These are phyloP conservation scores for Leptomonas pyrrhocoris DNA, from an alignment of 208 protist genomes.

Conservation along the genomic window DNA sequence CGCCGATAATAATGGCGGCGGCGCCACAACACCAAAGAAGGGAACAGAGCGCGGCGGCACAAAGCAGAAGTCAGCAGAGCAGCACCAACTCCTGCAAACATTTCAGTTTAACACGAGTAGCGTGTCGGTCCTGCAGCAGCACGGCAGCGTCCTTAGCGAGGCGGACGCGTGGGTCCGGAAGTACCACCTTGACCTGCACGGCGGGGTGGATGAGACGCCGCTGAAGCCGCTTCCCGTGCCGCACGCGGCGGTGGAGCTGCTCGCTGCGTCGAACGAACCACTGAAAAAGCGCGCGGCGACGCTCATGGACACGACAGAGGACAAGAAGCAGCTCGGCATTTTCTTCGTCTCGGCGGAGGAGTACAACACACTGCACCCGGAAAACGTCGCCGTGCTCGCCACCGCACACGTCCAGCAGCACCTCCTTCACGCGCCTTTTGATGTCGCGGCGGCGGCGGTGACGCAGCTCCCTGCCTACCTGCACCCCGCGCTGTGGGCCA, in stretches of 20 bases:
- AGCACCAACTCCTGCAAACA: constrained; percentile 30
- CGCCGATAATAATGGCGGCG: constrained; percentile 4
- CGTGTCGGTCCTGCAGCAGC: constrained; percentile 43
- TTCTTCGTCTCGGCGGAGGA: constrained; percentile 51
- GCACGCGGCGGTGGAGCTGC: constrained; percentile 30
- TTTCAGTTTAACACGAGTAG: constrained; percentile 44
- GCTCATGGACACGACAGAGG: constrained; percentile 5
- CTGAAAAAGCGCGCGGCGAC: constrained; percentile 23
- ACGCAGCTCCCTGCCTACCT: constrained; percentile 52
- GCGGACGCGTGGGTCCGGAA: constrained; percentile 66
- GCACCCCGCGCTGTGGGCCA: constrained; percentile 71
- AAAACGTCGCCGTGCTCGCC: constrained; percentile 62
- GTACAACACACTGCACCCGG: constrained; percentile 41
- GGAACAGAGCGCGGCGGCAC: too few relatives aligned
- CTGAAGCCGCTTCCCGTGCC: constrained; percentile 44
- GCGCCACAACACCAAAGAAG: too few relatives aligned
- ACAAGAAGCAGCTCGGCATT: constrained; percentile 37
- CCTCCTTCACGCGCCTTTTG: constrained; percentile 66
- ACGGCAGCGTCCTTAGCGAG: constrained; percentile 40
- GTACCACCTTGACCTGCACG: constrained; percentile 67
- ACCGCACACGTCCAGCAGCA: constrained; percentile 48
- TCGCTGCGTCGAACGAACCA: constrained; percentile 38
- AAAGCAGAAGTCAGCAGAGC: constrained; percentile 27
- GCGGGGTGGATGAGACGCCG: constrained; percentile 49
- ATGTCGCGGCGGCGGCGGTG: constrained; percentile 13